phyloP scores from a whole-genome alignment of 345 rosid genomes.

The Salix purpurea region DNA sequence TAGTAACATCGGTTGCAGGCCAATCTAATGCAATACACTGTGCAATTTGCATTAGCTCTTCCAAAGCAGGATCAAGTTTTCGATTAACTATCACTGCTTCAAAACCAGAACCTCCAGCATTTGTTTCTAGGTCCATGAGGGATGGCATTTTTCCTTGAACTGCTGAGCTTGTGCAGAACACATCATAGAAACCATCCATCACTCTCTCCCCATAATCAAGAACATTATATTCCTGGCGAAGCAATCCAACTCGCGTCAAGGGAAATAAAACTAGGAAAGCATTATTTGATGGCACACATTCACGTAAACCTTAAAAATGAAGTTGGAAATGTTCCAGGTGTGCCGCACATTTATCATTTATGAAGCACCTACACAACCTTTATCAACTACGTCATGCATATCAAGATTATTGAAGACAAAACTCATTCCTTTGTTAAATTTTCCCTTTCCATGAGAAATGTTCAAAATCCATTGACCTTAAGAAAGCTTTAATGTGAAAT shows the following conservation, averaged over 20 bases:
- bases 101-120: constrained; percentile 57
- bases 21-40: constrained; percentile 75
- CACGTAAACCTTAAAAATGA: neutral
- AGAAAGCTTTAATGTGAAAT: neutral
- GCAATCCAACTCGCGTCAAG: constrained; percentile 9
- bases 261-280: constrained; percentile 9
- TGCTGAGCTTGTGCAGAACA: constrained; percentile 54
- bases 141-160: constrained; percentile 81
- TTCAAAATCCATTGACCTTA: neutral
- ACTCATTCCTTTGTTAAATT: neutral
- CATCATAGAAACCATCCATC: constrained; percentile 93
- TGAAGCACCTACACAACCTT: neutral
- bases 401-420: neutral
- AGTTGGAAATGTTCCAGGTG: neutral
- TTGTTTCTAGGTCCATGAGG: constrained; percentile 72
- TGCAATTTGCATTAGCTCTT: constrained; percentile 77
- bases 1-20: constrained; percentile 54
- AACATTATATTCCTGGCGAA: constrained; percentile 74
- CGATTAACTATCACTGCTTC: constrained; percentile 82
- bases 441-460: neutral
- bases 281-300: neutral
- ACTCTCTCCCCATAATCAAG: constrained; percentile 95
- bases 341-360: neutral
- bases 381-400: neutral
- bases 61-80: constrained; percentile 62